Evolutionary conservation across 768 basidiomycete species (phyloP), one percentile per base, ranked within the genome.

Genomic region (Tulasnella sp.): DNA sequence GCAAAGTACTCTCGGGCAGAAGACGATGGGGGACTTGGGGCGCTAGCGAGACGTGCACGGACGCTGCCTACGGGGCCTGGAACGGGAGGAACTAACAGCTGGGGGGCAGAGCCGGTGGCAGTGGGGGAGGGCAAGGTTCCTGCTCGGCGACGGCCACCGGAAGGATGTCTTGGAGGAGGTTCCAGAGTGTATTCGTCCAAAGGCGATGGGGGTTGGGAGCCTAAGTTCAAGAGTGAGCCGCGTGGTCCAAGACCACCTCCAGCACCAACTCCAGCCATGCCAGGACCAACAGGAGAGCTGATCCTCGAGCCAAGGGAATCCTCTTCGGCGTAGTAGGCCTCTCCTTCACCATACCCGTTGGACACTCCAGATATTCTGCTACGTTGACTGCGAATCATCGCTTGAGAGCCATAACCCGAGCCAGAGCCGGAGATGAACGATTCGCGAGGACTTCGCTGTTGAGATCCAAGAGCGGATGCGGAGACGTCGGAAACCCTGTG

Each of bases 261-360:
- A 72, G 71, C 71, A 5, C 71, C 71, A n/a, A 72, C 71, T 35
- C 71, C 71, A 65, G 71, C 71, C 36, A 72, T 72, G 29, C 71
- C 71, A 39, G 71, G 36, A 19, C 42, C 71, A 16, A 62, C 59
- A 32, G 63, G 71, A 0, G 71, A 72, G 34, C 71, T 72, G 1
- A 72, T 36, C 71, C 44, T 37, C 17, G 59, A 72, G 26, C 71
- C 71, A 12, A 63, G 36, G 36, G 34, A 52, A 11, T 29, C 71
- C 29, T 72, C 71, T 26, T 65, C 52, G 6, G 44, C 59, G 12
- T 65, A 37, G 39, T 47, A 29, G 22, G 39, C n/a, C 29, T 34
- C 44, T 42, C 39, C 44, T 44, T 65, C 71, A 65, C 34, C 47
- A 26, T 69, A 69, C 36, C 44, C 71, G 26, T n/a, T 39, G 32